These are phyloP conservation scores for Colletotrichum theobromicola DNA, from an alignment of 2,329 filamentous ascomycete species.

Conservation along the genomic window DNA sequence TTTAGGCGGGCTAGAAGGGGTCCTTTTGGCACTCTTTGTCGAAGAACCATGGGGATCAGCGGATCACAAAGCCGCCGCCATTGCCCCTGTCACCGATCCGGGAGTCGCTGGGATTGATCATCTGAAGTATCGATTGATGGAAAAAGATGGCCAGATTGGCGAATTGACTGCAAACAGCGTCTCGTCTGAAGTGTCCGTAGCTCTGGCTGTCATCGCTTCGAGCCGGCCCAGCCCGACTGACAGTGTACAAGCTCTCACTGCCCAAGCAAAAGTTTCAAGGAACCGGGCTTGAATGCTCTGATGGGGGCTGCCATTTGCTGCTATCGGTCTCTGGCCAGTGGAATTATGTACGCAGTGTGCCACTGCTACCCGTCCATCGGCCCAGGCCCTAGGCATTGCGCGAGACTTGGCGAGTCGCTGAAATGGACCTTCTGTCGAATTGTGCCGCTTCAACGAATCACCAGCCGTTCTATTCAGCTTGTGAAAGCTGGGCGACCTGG, in stretches of 20 bases:
- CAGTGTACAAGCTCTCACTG: background rate
- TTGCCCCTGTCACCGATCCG: slow-evolving; percentile 13
- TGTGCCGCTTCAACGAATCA: background rate
- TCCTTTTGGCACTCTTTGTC: background rate
- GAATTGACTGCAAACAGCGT: background rate
- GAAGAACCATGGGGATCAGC: background rate
- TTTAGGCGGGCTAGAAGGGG: background rate
- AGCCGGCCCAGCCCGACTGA: background rate
- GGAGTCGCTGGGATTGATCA: slow-evolving; percentile 8
- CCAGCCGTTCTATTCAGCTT: background rate
- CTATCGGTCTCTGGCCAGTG: background rate
- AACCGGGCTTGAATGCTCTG: background rate
- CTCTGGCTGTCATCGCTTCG: background rate
- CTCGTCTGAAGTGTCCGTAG: background rate
- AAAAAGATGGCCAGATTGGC: background rate
- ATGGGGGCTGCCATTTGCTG: background rate
- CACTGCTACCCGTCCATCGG: slow-evolving; percentile 1
- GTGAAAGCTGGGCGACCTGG: background rate
- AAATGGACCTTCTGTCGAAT: background rate
- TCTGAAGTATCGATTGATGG: background rate
- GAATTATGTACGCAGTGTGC: background rate
- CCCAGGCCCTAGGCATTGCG: slow-evolving; percentile 5
- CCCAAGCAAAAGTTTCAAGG: background rate
- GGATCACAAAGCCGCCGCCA: background rate
- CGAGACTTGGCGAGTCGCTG: slow-evolving; percentile 12